phyloP scores from a whole-genome alignment of 176 grass and related monocot genomes.

The Hordeum vulgare region MorexV3_pseudomolecules_assembly NC_058520.1:209720906-209721405 shows the following conservation, averaged over 20 bases:
- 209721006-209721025: not conserved
- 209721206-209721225: not conserved
- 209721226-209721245: slow-evolving; percentile 32
- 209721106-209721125: not conserved
- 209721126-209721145: slow-evolving; percentile 35
- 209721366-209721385: slow-evolving; percentile 60
- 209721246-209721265: slow-evolving; percentile 23
- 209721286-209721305: slow-evolving; percentile 31
- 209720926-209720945: not conserved
- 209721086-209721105: not conserved
- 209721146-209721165: slow-evolving; percentile 45
- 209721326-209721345: slow-evolving; percentile 38
- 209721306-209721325: slow-evolving; percentile 23
- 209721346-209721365: slow-evolving; percentile 50
- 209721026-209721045: not conserved
- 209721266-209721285: slow-evolving; percentile 19
- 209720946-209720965: not conserved
- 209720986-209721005: not conserved
- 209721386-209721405: slow-evolving; percentile 66
- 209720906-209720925: too few species aligned
- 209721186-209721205: slow-evolving; percentile 37
- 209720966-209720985: not conserved
- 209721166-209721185: slow-evolving; percentile 38
- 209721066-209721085: not conserved
- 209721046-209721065: not conserved